Evolutionary conservation across 305 asterid genomes (phyloP).

Genomic region (Rubia balearica): DNA sequence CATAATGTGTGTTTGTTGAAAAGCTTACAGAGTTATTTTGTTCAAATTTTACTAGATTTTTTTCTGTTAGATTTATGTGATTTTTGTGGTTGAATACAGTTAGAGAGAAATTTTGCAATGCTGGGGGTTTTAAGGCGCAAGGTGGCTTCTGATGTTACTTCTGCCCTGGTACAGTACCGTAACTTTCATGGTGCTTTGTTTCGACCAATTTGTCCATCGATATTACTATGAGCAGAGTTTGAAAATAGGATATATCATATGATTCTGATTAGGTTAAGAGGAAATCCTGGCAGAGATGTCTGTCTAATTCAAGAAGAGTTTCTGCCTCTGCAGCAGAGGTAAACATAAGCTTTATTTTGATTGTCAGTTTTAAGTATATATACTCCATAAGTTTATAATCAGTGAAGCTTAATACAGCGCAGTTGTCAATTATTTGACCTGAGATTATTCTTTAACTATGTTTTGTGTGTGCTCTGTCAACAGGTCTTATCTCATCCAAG

Average conservation of each 20-base stretch:
- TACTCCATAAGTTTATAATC: not conserved
- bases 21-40: not conserved
- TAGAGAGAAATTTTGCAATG: constrained; percentile 46
- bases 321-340: constrained; percentile 50
- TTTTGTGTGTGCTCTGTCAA: constrained; percentile 10
- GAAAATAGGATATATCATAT: not conserved
- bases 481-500: constrained; percentile 40
- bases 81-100: constrained; percentile 23
- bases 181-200: not conserved
- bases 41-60: not conserved
- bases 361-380: not conserved
- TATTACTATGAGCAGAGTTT: not conserved
- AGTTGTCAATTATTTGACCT: not conserved
- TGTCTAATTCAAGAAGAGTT: constrained; percentile 32
- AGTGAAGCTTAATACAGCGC: not conserved
- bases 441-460: not conserved
- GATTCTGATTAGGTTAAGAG: constrained; percentile 39
- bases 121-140: constrained; percentile 77
- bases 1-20: not conserved
- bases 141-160: constrained; percentile 59
- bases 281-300: constrained; percentile 38
- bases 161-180: constrained; percentile 40
- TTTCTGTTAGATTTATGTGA: not conserved
- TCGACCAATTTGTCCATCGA: not conserved
- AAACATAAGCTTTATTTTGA: constrained; percentile 12